Conservation (phyloP, 1,139 yeast genomes). For the Nakaseomyces nivariensis region DNA sequence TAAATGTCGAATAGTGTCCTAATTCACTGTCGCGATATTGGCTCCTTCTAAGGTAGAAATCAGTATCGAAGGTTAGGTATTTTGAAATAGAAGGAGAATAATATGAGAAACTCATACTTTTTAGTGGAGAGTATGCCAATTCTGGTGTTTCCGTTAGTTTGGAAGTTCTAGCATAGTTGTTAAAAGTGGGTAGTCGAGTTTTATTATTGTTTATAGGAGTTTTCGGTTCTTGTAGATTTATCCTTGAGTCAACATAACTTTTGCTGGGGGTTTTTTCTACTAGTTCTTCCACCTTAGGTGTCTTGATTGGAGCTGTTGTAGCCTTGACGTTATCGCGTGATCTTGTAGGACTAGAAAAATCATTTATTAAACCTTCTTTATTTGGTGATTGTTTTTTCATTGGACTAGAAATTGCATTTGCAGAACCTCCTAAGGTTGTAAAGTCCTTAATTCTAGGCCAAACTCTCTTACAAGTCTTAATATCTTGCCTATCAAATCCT, state of each 20-base stretch:
- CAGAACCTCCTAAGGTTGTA: constrained; percentile 28
- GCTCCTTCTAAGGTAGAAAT: constrained; percentile 24
- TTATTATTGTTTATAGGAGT: not conserved
- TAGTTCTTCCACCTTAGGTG: not conserved
- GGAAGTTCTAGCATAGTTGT: not conserved
- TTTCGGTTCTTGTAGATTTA: not conserved
- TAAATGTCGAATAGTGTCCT: constrained; percentile 18
- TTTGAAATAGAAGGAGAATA: constrained; percentile 28
- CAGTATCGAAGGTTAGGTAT: constrained; percentile 23
- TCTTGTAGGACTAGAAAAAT: constrained; percentile 12
- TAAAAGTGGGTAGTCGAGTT: not conserved
- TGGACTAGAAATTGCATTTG: constrained; percentile 9
- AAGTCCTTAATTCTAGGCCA: constrained; percentile 54
- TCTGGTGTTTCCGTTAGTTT: constrained; percentile 12
- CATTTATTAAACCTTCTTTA: constrained; percentile 16
- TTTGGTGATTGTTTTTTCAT: not conserved
- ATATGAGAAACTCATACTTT: constrained; percentile 22
- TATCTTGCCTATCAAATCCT: constrained; percentile 57
- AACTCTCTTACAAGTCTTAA: constrained; percentile 51
- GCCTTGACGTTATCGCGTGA: not conserved
- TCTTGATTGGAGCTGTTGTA: not conserved
- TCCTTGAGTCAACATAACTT: not conserved
- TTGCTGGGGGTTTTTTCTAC: not conserved
- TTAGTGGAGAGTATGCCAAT: constrained; percentile 23
- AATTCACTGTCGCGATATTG: constrained; percentile 18